A percentile compares a stretch with the other conserved stretches of the same genome.
Evolutionary conservation across 2,329 filamentous ascomycete species (phyloP).

Genomic region (Pyrenochaeta sp.): DNA sequence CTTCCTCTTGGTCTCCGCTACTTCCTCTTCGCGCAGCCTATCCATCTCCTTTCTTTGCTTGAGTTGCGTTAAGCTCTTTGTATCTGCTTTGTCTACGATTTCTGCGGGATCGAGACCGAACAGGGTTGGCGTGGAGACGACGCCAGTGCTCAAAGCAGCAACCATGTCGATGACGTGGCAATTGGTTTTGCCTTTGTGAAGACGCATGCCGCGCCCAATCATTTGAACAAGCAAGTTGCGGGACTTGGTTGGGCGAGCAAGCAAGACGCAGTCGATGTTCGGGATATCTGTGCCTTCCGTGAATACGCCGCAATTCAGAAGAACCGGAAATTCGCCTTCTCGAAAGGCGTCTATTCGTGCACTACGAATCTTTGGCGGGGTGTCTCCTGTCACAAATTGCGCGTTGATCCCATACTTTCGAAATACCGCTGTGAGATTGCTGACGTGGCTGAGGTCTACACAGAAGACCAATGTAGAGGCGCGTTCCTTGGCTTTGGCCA

Average conservation of each 20-base stretch:
- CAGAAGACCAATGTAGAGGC: conserved; percentile 94
- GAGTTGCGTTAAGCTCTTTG: conserved; percentile 66
- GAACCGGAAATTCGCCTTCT: conserved; percentile 77
- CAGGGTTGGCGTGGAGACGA: conserved; percentile 88
- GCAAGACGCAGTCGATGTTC: conserved; percentile 90
- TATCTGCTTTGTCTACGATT: conserved; percentile 71
- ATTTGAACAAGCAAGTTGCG: conserved; percentile 96
- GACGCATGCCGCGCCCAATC: conserved; percentile 92
- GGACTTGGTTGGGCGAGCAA: conserved; percentile 88
- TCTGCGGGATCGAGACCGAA: conserved; percentile 90
- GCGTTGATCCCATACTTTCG: conserved; percentile 81
- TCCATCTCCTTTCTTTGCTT: conserved; percentile 57
- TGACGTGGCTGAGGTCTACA: conserved; percentile 85
- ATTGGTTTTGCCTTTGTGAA: conserved; percentile 80
- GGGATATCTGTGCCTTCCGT: conserved; percentile 98
- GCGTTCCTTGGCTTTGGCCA: conserved; percentile 73
- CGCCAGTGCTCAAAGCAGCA: conserved; percentile 79
- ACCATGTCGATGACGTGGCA: conserved; percentile 98
- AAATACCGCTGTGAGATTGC: conserved; percentile 76
- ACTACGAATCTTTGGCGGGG: conserved; percentile 71
- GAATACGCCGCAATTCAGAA: conserved; percentile 95
- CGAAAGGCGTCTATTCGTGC: conserved; percentile 79
- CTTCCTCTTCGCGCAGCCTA: conserved; percentile 53
- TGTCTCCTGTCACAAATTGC: conserved; percentile 84
- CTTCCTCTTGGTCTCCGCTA: conserved; percentile 73